Base-by-base conservation (phyloP, 1,284 basidiomycete species). In the Tylopilus orsonianus region DNA sequence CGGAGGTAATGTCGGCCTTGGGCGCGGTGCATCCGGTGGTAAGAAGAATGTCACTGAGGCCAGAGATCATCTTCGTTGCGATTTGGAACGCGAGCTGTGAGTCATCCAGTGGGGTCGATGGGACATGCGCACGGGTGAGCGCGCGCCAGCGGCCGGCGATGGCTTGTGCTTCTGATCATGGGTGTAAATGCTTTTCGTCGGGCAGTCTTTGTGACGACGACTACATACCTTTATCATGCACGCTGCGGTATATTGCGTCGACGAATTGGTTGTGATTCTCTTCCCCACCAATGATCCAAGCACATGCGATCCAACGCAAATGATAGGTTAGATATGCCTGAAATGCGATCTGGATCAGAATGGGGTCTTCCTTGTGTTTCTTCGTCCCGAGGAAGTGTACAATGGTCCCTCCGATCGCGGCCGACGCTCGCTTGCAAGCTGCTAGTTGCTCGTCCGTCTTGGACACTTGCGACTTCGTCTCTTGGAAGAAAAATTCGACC, bases 291-390 rank as follows among this genome's bases (percentile, higher is more conserved):
- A 69, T 52, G 43, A 59, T 57, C 65, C 65, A 69, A 16, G 67
- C 38, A 7, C 48, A 41, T 0, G 59, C 50, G 18, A 67, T 61
- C 65, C 61, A 67, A 41, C 64, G 49, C 10, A 68, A 37, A 38
- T 52, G 55, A 32, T 56, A 61, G 5, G 59, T 47, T 27, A 69
- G 38, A 44, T 52, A 65, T 4, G 65, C 66, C 46, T 66, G 67
- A 42, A 67, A 69, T 5, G 64, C 64, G 18, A 66, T 69, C 27
- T 66, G 64, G 10, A 66, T 52, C 39, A 67, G 43, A 35, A 69
- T 67, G 2, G 67, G 65, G 41, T 68, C 66, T 0, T 67, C 65
- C 16, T 22, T 49, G 4, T 68, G 65, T 30, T 54, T 52, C 36
- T 65, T 68, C n/a, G 54, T 54, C 26, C 61, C 54, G 2, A 66